Conservation (phyloP, 129 eudicot genomes). For the Calendula officinalis region DNA sequence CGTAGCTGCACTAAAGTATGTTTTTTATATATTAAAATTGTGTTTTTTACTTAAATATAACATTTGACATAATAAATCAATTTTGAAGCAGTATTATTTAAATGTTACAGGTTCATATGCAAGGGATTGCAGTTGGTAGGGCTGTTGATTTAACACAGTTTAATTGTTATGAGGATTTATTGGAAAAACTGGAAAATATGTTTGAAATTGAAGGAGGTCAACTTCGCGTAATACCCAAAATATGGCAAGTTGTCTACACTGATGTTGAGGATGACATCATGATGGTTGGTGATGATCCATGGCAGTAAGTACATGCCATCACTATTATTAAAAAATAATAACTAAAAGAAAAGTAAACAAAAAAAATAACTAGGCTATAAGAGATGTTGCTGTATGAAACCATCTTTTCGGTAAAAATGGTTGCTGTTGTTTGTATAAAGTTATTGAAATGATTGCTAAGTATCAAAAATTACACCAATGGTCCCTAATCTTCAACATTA, state of each 20-base stretch:
- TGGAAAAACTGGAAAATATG: constrained; percentile 77
- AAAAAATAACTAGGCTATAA: neutral
- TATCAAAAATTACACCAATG: too few species aligned
- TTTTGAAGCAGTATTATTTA: constrained; percentile 11
- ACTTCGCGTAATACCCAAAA: constrained; percentile 60
- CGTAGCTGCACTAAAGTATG: constrained; percentile 92
- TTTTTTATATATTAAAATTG: neutral
- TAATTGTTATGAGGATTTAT: constrained; percentile 65
- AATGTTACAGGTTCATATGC: constrained; percentile 84
- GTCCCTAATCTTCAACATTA: too few species aligned
- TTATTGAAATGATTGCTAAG: too few species aligned
- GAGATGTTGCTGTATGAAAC: constrained; percentile 6
- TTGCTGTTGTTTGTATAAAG: too few species aligned
- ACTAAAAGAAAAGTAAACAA: too few species aligned
- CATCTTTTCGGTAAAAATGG: too few species aligned
- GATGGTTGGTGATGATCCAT: constrained; percentile 99
- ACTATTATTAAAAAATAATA: neutral
- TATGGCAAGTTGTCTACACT: constrained; percentile 93
- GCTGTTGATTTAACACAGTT: constrained; percentile 82
- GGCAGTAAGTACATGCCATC: constrained; percentile 66
- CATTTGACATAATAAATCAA: too few species aligned
- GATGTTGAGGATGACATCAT: constrained; percentile 91
- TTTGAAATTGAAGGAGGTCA: constrained; percentile 88
- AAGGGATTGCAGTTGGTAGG: constrained; percentile 95
- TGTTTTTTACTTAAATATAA: neutral